A percentile compares a stretch with the other conserved stretches of the same genome.
Evolutionary conservation across 805 yeast genomes (phyloP).

Genomic region (Pichia paraexigua): DNA sequence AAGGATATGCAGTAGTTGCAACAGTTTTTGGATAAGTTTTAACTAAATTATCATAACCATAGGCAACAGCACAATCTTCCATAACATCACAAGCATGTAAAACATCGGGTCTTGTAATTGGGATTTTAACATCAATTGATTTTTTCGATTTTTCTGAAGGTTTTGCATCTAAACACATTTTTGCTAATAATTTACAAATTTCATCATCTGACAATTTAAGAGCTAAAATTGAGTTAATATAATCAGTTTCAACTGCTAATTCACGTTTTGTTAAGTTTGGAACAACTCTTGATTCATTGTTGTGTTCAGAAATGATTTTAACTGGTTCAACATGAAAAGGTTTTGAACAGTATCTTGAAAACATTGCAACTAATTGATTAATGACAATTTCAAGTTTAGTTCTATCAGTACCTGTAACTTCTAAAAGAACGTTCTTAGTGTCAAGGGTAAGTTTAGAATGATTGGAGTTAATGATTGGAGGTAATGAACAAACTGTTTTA

Average conservation of each 20-base stretch:
- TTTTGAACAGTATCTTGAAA: slow-evolving; percentile 73
- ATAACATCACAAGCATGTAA: slow-evolving; percentile 95
- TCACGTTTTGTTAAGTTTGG: slow-evolving; percentile 67
- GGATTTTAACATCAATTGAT: slow-evolving; percentile 61
- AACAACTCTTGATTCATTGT: slow-evolving; percentile 61
- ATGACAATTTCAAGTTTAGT: slow-evolving; percentile 92
- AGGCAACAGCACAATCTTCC: slow-evolving; percentile 97
- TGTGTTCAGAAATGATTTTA: slow-evolving; percentile 73
- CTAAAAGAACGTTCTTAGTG: slow-evolving; percentile 85
- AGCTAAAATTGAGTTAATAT: slow-evolving; percentile 93
- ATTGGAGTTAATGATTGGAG: slow-evolving; percentile 94
- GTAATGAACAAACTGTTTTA: slow-evolving; percentile 79
- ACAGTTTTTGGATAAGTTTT: slow-evolving; percentile 73
- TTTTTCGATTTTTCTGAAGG: slow-evolving; percentile 41
- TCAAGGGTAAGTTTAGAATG: slow-evolving; percentile 79
- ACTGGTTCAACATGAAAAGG: slow-evolving; percentile 90
- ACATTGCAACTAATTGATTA: slow-evolving; percentile 92
- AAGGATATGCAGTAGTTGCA: slow-evolving; percentile 76
- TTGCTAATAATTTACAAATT: slow-evolving; percentile 58
- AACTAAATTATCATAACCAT: slow-evolving; percentile 84
- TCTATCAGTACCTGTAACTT: slow-evolving; percentile 89
- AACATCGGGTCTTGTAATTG: slow-evolving; percentile 92
- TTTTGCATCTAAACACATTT: slow-evolving; percentile 71
- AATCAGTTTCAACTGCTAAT: slow-evolving; percentile 66
- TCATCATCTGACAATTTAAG: slow-evolving; percentile 61